A percentile compares a stretch with the other conserved stretches of the same genome.
These are phyloP conservation scores for Protomyces gravidus DNA, from an alignment of 1,139 yeast species.

Conservation along the genomic window DNA sequence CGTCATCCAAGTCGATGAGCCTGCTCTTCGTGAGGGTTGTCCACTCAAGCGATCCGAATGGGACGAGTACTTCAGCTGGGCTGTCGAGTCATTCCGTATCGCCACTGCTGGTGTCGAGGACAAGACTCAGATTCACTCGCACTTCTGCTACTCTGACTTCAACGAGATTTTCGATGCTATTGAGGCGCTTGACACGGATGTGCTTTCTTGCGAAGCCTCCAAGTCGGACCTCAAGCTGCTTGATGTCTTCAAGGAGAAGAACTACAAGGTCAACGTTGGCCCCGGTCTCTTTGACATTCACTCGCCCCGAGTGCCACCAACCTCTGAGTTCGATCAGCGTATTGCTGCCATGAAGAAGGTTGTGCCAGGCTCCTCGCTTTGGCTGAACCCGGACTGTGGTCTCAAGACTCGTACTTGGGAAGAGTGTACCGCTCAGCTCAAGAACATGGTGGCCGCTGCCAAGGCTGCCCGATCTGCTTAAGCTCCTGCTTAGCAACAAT, in stretches of 20 bases:
- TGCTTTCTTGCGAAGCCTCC: conserved; percentile 97
- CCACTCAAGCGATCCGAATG: conserved; percentile 97
- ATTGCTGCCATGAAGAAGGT: conserved; percentile 91
- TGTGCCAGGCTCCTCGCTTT: conserved; percentile 95
- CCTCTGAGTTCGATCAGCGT: conserved; percentile 90
- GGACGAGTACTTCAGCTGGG: conserved; percentile 95
- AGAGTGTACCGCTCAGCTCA: conserved; percentile 71
- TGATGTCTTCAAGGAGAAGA: conserved; percentile 72
- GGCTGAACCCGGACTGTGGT: conserved; percentile 99
- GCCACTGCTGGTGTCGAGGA: conserved; percentile 97
- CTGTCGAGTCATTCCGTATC: conserved; percentile 99
- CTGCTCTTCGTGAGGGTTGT: conserved; percentile 99
- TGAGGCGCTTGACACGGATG: conserved; percentile 98
- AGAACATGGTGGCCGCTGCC: conserved; percentile 99
- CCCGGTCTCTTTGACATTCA: conserved; percentile 98
- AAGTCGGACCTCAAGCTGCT: conserved; percentile 98
- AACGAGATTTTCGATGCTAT: conserved; percentile 62
- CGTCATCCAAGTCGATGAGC: conserved; percentile 98
- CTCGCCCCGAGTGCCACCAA: conserved; percentile 99
- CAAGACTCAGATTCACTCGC: conserved; percentile 97
- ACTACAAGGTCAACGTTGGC: conserved; percentile 99
- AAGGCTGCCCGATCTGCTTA: conserved; percentile 45
- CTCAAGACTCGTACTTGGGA: conserved; percentile 86
- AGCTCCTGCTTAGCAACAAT: neutral
- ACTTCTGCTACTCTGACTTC: conserved; percentile 99